A percentile compares a stretch with the other conserved stretches of the same genome.
Conservation (phyloP, 129 eudicot genomes). For the Ambrosia artemisiifolia region DNA sequence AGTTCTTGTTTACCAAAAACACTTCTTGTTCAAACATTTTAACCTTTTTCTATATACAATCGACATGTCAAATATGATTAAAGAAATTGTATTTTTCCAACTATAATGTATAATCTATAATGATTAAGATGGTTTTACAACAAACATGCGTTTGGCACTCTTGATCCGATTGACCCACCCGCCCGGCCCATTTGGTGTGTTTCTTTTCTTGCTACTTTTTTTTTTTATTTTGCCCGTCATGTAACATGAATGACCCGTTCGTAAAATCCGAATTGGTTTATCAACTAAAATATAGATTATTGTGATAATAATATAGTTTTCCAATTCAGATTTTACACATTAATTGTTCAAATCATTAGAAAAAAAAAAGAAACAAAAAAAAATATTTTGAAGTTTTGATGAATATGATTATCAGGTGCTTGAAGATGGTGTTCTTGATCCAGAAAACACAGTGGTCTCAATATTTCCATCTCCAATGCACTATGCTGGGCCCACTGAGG, state of each 20-base stretch:
- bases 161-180: background rate
- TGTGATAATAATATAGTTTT: background rate
- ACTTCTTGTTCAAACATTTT: too few relatives aligned
- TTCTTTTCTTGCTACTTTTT: background rate
- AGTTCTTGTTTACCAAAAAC: too few relatives aligned
- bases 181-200: background rate
- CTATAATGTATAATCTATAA: too few relatives aligned
- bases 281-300: background rate
- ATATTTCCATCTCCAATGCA: constrained; percentile 99
- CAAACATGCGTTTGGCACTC: background rate
- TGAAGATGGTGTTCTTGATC: constrained; percentile 91
- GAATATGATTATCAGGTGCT: constrained; percentile 44
- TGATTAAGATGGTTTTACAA: background rate
- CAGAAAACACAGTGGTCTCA: constrained; percentile 85
- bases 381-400: background rate
- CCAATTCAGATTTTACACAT: background rate
- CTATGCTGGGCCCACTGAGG: constrained; percentile 99
- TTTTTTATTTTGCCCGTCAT: background rate
- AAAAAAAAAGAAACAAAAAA: background rate
- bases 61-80: background rate
- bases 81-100: background rate
- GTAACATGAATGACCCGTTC: background rate
- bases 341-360: background rate
- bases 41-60: background rate
- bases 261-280: background rate